Evolutionary conservation across 495 filamentous ascomycete genomes (phyloP).

Genomic region (Cetradonia linearis): DNA sequence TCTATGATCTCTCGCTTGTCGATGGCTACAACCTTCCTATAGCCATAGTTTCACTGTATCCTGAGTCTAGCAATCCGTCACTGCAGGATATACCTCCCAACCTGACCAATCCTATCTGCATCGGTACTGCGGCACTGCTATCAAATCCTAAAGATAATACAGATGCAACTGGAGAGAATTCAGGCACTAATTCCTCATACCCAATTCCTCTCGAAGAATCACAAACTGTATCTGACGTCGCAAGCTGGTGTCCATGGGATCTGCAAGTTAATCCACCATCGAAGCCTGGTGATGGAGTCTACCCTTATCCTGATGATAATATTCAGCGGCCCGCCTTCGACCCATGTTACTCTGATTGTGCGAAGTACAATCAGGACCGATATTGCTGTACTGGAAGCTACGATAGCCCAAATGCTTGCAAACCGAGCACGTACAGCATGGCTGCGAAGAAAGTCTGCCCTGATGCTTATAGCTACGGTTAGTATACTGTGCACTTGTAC

Average conservation of each 20-base stretch:
- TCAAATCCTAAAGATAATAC: slow-evolving; percentile 32
- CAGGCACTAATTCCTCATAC: slow-evolving; percentile 41
- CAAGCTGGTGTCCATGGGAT: slow-evolving; percentile 70
- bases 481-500: slow-evolving; percentile 10
- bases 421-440: slow-evolving; percentile 50
- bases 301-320: slow-evolving; percentile 63
- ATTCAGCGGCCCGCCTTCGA: slow-evolving; percentile 57
- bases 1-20: slow-evolving; percentile 76
- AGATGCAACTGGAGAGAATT: slow-evolving; percentile 26
- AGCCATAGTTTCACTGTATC: slow-evolving; percentile 51
- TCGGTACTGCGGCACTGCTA: slow-evolving; percentile 52
- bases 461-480: slow-evolving; percentile 66
- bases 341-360: slow-evolving; percentile 62
- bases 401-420: slow-evolving; percentile 46
- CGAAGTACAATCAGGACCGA: slow-evolving; percentile 42
- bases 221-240: slow-evolving; percentile 39
- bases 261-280: slow-evolving; percentile 53
- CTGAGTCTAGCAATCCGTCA: slow-evolving; percentile 38
- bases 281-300: slow-evolving; percentile 57
- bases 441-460: slow-evolving; percentile 64
- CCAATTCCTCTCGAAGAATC: slow-evolving; percentile 53
- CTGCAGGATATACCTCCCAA: slow-evolving; percentile 54
- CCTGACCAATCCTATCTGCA: slow-evolving; percentile 62
- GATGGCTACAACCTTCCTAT: slow-evolving; percentile 77
- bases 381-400: slow-evolving; percentile 65